These are phyloP conservation scores for Zizania palustris DNA, from an alignment of 202 grass and related monocot genomes.

Conservation along the genomic window DNA sequence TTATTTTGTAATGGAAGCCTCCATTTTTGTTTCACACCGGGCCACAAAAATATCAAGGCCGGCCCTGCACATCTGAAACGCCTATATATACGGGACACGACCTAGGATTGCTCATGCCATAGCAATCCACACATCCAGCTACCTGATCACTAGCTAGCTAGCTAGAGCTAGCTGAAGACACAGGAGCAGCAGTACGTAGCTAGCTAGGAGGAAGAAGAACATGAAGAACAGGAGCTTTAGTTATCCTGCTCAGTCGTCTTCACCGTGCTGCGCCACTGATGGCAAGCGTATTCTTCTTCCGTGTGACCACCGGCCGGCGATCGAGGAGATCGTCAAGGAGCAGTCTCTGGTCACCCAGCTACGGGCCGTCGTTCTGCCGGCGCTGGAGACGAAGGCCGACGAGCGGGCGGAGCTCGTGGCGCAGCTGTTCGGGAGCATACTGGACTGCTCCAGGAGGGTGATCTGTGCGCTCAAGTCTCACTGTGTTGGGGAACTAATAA, in stretches of 20 bases:
- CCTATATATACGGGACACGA: background rate
- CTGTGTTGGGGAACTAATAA: background rate
- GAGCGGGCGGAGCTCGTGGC: background rate
- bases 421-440: background rate
- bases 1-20: too few species aligned
- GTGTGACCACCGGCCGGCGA: background rate
- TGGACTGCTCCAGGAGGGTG: background rate
- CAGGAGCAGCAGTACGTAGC: too few species aligned
- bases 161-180: background rate
- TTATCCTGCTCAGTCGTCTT: too few species aligned
- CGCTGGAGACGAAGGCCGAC: background rate
- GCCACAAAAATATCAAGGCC: too few species aligned
- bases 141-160: background rate
- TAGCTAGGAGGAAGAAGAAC: background rate
- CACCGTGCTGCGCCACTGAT: background rate
- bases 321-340: background rate
- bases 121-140: background rate
- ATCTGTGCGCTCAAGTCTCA: background rate
- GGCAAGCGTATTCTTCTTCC: background rate
- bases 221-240: background rate
- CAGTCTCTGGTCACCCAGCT: background rate
- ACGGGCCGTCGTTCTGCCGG: background rate
- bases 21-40: too few species aligned
- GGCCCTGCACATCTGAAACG: too few species aligned
- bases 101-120: background rate